Evolutionary conservation across 768 basidiomycete species (phyloP).

Genomic region (Russula olivacea): DNA sequence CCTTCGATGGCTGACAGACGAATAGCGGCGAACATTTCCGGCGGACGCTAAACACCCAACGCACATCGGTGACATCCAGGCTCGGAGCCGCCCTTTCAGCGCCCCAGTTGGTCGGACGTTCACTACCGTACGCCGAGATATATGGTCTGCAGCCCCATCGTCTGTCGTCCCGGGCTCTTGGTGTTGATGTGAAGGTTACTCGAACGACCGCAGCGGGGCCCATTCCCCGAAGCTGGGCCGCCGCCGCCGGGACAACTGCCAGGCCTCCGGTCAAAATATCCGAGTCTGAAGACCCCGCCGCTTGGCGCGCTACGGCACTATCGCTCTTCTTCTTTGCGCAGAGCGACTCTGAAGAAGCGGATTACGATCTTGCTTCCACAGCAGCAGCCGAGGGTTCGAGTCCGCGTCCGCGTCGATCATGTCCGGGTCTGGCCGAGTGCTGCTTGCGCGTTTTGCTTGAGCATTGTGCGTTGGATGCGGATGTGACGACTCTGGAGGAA

Average conservation of each 20-base stretch:
- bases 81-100: background rate
- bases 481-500: constrained; percentile 33
- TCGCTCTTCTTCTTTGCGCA: constrained; percentile 46
- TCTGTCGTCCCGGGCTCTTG: background rate
- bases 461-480: constrained; percentile 25
- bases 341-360: constrained; percentile 3
- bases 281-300: constrained; percentile 29
- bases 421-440: constrained; percentile 41
- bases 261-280: constrained; percentile 28
- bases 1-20: constrained; percentile 9
- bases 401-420: constrained; percentile 25
- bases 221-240: constrained; percentile 53
- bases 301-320: constrained; percentile 54
- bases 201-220: constrained; percentile 24
- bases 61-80: constrained; percentile 26
- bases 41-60: constrained; percentile 50
- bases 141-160: constrained; percentile 15
- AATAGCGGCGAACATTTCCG: constrained; percentile 67
- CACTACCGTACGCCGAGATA: constrained; percentile 22
- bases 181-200: background rate
- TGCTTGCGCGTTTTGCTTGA: constrained; percentile 49
- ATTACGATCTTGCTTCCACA: background rate
- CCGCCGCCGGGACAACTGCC: constrained; percentile 29
- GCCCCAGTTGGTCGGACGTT: constrained; percentile 1
- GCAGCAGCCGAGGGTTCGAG: no score